Evolutionary conservation across 495 filamentous ascomycete genomes (phyloP), one percentile per base, ranked within the genome.

Genomic region (Penicillium desertorum): DNA sequence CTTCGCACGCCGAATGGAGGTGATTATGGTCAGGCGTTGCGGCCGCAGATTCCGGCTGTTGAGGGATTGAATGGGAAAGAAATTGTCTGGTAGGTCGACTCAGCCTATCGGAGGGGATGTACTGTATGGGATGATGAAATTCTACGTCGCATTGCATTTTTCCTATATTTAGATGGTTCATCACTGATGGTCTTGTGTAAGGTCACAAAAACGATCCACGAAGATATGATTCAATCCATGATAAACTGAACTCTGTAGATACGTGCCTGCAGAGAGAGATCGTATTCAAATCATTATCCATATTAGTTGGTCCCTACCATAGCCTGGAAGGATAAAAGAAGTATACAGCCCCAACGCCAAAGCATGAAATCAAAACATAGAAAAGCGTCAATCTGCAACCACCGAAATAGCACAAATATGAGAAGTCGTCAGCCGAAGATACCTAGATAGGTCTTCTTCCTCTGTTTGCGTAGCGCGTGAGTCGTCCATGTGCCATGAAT

Each of bases 1-100:
- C 64, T 88, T 62, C 66, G 88, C 54, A 83, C 83, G 43, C 88
- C 88, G 34, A 91, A 92, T 68, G 82, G 75, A 0, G 88, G 88
- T 29, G 88, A 91, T 65, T 91, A 92, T 64, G 88, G 88, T 5
- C 77, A 77, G 53, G 83, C 81, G 10, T 59, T 86, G 61, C 64
- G 78, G 54, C 59, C 66, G 37, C 60, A 69, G 60, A 68, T 79
- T 55, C 76, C 74, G 4, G 62, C 64, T 14, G 54, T 75, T 6
- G 74, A 77, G 51, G 73, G 72, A 5, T 47, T 71, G 39, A 66
- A 71, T 61, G 74, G 69, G 34, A 78, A 75, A 57, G 68, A 74
- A 42, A 78, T 78, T 61, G 61, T 57, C n/a, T 78, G 76, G 76
- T 72, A 69, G 62, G 55, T 67, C 14, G 17, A 16, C 20, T 19